phyloP scores from a whole-genome alignment of 345 rosid genomes.

The Gossypium stocksii region DNA sequence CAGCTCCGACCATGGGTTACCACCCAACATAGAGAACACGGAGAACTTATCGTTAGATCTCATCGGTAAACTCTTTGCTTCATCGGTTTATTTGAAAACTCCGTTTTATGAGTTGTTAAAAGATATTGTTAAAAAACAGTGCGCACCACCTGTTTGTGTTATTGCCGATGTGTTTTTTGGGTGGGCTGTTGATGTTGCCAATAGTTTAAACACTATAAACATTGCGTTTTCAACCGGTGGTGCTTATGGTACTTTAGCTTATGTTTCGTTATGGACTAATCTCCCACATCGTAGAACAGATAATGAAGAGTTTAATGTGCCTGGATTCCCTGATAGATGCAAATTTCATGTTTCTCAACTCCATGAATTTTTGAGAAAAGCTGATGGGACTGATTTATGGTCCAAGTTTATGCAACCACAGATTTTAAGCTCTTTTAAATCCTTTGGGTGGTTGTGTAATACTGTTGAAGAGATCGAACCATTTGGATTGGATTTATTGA shows the following conservation, averaged over 20 bases:
- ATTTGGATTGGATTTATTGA: slow-evolving; percentile 24
- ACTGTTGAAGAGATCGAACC: slow-evolving; percentile 41
- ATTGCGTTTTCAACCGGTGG: slow-evolving; percentile 32
- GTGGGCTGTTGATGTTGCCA: slow-evolving; percentile 40
- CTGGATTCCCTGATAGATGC: slow-evolving; percentile 39
- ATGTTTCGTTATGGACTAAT: slow-evolving; percentile 36
- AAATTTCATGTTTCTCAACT: slow-evolving; percentile 39
- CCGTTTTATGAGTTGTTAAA: slow-evolving; percentile 27
- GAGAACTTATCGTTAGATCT: slow-evolving; percentile 34
- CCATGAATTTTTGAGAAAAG: slow-evolving; percentile 24
- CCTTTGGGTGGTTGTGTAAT: slow-evolving; percentile 38
- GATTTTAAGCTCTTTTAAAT: slow-evolving; percentile 23
- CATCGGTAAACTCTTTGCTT: slow-evolving; percentile 9
- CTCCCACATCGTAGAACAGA: slow-evolving; percentile 37
- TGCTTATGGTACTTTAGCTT: slow-evolving; percentile 40
- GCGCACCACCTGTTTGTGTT: slow-evolving; percentile 35
- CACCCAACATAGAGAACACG: slow-evolving; percentile 35
- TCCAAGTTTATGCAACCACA: slow-evolving; percentile 36
- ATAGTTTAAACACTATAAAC: slow-evolving; percentile 23
- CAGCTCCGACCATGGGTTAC: slow-evolving; percentile 36
- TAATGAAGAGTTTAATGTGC: slow-evolving; percentile 29
- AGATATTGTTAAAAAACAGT: slow-evolving; percentile 16
- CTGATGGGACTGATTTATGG: slow-evolving; percentile 42
- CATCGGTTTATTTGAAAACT: slow-evolving; percentile 19
- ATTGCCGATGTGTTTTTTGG: slow-evolving; percentile 38